A percentile compares a stretch with the other conserved stretches of the same genome.
Conservation (phyloP, 305 asterid species). For the Rubia peregrina region DNA sequence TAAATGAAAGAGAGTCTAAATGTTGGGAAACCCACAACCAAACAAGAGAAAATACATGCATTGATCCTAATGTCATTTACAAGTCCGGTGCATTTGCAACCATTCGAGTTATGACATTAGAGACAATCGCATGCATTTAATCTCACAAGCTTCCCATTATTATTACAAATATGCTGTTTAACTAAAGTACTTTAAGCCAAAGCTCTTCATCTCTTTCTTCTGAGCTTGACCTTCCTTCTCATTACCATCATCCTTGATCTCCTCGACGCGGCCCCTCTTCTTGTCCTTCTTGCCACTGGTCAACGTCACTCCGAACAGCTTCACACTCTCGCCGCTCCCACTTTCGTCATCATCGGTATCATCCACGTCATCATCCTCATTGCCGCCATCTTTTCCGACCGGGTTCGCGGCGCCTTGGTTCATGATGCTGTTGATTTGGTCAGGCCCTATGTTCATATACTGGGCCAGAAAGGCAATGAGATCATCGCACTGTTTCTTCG, state of each 20-base stretch:
- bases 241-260: neutral
- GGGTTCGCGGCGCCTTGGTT: constrained; percentile 16
- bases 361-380: neutral
- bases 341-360: constrained; percentile 26
- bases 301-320: constrained; percentile 59
- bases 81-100: too few relatives aligned
- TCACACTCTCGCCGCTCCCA: constrained; percentile 42
- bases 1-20: neutral
- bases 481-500: constrained; percentile 68
- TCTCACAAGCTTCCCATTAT: too few relatives aligned
- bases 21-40: neutral
- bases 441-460: constrained; percentile 52
- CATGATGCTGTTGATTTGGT: constrained; percentile 48
- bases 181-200: constrained; percentile 15
- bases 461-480: constrained; percentile 47
- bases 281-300: constrained; percentile 40
- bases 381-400: neutral
- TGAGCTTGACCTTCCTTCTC: constrained; percentile 34
- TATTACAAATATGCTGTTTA: neutral
- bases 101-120: neutral
- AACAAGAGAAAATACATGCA: neutral
- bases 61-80: too few relatives aligned
- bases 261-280: constrained; percentile 36
- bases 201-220: too few relatives aligned
- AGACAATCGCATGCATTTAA: neutral